Percentiles rank a stretch among this genome's conserved stretches.
Evolutionary conservation across 768 basidiomycete genomes (phyloP).

Genomic region (Naganishia onofrii): DNA sequence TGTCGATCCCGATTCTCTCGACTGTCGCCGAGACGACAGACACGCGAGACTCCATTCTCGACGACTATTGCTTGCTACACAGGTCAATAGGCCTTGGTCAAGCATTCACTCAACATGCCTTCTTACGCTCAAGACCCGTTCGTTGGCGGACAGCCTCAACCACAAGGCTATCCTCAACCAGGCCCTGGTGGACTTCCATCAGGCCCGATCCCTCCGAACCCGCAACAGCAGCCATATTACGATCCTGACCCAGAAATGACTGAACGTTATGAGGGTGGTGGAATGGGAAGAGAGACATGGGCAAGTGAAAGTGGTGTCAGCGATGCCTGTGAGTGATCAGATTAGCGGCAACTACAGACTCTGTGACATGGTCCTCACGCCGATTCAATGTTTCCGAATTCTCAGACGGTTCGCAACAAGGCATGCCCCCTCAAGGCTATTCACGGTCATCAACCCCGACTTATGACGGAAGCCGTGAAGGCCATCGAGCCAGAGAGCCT

Average conservation of each 20-base stretch:
- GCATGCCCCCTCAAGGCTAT: constrained; percentile 32
- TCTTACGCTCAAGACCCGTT: constrained; percentile 21
- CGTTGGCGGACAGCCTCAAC: constrained; percentile 15
- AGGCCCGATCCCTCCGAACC: constrained; percentile 24
- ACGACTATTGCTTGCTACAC: not conserved
- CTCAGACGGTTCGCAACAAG: constrained; percentile 40
- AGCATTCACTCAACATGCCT: not conserved
- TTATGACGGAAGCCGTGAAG: constrained; percentile 65
- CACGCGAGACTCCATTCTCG: not conserved
- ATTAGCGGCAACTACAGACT: not conserved
- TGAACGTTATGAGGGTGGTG: constrained; percentile 47
- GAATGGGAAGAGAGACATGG: constrained; percentile 48
- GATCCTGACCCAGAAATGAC: constrained; percentile 48
- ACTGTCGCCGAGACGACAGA: constrained; percentile 11
- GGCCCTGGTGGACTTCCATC: constrained; percentile 25
- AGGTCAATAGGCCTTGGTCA: not conserved
- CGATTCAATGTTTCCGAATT: constrained; percentile 21
- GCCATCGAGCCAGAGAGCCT: constrained; percentile 62
- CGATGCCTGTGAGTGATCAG: constrained; percentile 3
- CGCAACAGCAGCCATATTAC: constrained; percentile 31
- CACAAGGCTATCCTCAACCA: constrained; percentile 24
- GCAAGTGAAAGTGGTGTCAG: constrained; percentile 46
- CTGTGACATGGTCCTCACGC: not conserved
- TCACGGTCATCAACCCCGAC: constrained; percentile 73
- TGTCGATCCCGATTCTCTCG: constrained; percentile 16